Base-by-base conservation (phyloP, 1,284 basidiomycete species). In the Phylloporus gajari region DNA sequence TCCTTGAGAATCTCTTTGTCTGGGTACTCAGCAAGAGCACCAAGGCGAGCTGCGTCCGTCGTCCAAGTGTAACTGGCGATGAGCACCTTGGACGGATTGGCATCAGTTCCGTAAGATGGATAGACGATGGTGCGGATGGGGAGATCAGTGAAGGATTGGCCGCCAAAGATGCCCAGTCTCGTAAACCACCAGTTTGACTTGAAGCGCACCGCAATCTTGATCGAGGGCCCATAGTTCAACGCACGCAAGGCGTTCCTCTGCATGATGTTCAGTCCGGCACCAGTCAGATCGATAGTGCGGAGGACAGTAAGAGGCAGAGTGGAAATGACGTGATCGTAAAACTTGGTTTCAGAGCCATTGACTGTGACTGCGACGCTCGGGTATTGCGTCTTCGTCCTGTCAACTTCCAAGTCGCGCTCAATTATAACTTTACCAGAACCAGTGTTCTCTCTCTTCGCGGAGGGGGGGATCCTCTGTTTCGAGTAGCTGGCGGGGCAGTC, bases 141-240 rank as follows among this genome's bases (percentile, higher is more conserved):
- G 4, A 84, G 79, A 69, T 86, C 84, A 2, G 83, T 86, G n/a
- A 74, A 78, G 12, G 83, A 77, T 71, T 84, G 84, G 1, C 85
- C 84, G 12, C 84, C 84, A 3, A 75, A 25, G 6, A 78, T 78
- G 23, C 75, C 67, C 23, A 74, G 23, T 30, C 72, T 70, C 25
- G 74, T 74, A 62, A 35, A 40, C 85, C 85, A 86, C 79, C 84
- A 86, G 27, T 79, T 71, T 7, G 77, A 77, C 67, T 77, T 79
- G 75, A 86, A 86, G 40, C 80, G 80, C 25, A 85, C 51, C 5
- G 77, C 84, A 42, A 86, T 75, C 72, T 85, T 86, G 74, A 63
- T 27, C 0, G 75, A 38, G 15, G 70, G 46, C 2, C 53, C 72
- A 15, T 74, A 80, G 17, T 70, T n/a, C 7, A 78, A 30, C 7